Percentiles rank a stretch among this genome's conserved stretches.
phyloP scores from a whole-genome alignment of 495 filamentous ascomycete species.

The Penicillium simplicissimum region DNA sequence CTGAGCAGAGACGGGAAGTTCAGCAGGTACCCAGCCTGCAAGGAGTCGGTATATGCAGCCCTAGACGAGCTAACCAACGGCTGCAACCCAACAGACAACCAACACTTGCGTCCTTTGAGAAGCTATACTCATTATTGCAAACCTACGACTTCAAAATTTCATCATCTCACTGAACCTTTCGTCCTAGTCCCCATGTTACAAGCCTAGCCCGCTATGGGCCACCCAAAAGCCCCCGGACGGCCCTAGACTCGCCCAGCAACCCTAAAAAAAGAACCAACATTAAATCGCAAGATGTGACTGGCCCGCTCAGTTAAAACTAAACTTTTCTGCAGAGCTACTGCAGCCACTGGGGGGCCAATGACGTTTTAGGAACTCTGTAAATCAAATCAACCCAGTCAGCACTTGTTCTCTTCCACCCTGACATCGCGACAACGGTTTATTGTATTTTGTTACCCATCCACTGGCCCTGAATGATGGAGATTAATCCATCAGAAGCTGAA shows the following conservation, averaged over 20 bases:
- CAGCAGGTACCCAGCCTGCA: neutral
- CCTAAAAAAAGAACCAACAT: conserved; percentile 28
- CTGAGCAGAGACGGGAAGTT: conserved; percentile 1
- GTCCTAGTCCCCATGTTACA: neutral
- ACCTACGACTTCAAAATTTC: neutral
- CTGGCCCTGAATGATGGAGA: neutral
- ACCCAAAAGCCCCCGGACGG: neutral
- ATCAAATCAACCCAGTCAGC: neutral
- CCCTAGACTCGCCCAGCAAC: neutral
- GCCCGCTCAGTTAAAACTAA: neutral
- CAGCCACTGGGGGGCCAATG: conserved; percentile 1
- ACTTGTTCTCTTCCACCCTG: neutral
- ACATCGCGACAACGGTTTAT: neutral
- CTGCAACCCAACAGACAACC: neutral
- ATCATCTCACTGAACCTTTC: neutral
- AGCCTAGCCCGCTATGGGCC: neutral
- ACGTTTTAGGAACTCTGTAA: neutral
- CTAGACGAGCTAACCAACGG: neutral
- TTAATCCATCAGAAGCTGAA: neutral
- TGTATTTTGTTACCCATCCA: neutral
- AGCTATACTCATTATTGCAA: neutral
- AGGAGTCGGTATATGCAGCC: neutral
- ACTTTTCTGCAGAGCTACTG: conserved; percentile 5
- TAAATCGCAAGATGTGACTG: conserved; percentile 3
- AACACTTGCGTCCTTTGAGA: neutral